Base-by-base conservation (phyloP, 2,329 filamentous ascomycete genomes). In the Aspergillus ruber region DNA sequence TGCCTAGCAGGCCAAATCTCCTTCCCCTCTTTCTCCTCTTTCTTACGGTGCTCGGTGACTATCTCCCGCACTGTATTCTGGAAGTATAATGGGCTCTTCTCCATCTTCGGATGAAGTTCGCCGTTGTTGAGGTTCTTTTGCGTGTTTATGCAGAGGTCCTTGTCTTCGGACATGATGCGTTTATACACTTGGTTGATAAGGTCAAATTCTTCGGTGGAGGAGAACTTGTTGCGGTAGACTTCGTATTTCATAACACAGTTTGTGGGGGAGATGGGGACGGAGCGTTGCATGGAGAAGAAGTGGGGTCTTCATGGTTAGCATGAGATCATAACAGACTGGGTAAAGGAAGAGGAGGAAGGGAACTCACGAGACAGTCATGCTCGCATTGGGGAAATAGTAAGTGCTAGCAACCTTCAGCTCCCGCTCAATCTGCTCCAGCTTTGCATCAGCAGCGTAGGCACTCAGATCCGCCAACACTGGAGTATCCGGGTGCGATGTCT, bases 271-370 rank as follows among this genome's bases (percentile, higher is more conserved):
- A 67, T 72, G 6, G 82, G 81, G 10, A 84, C 72, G 58, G 83
- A 81, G 48, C 80, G 72, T 61, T 84, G 80, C 55, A 83, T 79
- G 67, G 82, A 81, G 70, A 85, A 80, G 64, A 83, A 82, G 23
- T 63, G 68, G 35, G 77, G 72, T 8, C 76, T 79, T 42, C 25
- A 12, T 2, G 13, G 44, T 50, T 47, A 52, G 48, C 13, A n/a
- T 12, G 38, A 13, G 15, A n/a, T n/a, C 3, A 7, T 10, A 17
- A 29, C 25, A 29, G 25, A 29, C 10, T 29, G 7, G 3, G 10
- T 13, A 12, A 9, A 5, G 25, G 21, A 6, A 6, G 3, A 17
- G n/a, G 8, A 25, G 3, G 29, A 6, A 21, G 13, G 5, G n/a
- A 43, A 60, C 57, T 56, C 54, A 68, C 58, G 59, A 58, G 20